Evolutionary conservation across 2,329 filamentous ascomycete genomes (phyloP).

Genomic region (Penicillium sp.): DNA sequence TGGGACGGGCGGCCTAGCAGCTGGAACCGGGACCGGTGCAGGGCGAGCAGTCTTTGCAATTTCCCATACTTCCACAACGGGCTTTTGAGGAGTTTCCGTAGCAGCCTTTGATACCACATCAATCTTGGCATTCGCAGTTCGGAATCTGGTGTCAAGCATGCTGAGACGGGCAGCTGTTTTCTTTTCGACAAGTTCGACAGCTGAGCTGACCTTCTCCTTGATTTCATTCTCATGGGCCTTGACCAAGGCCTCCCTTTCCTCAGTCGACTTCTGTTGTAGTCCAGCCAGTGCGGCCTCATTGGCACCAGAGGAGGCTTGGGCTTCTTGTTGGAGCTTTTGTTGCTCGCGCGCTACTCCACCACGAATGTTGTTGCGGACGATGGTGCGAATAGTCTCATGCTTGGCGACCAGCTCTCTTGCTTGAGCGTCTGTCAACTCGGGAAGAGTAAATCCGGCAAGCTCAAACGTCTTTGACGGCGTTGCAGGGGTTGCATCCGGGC

Average conservation of each 20-base stretch:
- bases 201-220: constrained; percentile 57
- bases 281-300: constrained; percentile 39
- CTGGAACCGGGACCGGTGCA: constrained; percentile 36
- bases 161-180: constrained; percentile 72
- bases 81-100: constrained; percentile 76
- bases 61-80: constrained; percentile 84
- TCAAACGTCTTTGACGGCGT: constrained; percentile 34
- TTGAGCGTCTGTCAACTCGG: constrained; percentile 50
- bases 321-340: constrained; percentile 42
- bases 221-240: constrained; percentile 55
- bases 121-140: constrained; percentile 66
- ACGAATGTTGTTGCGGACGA: constrained; percentile 59
- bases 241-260: constrained; percentile 42
- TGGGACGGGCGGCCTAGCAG: constrained; percentile 29
- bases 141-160: constrained; percentile 70
- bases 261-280: constrained; percentile 40
- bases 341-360: constrained; percentile 42
- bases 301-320: constrained; percentile 24
- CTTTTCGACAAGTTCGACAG: constrained; percentile 70
- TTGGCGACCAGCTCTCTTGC: constrained; percentile 50
- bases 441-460: constrained; percentile 20
- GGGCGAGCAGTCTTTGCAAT: constrained; percentile 68
- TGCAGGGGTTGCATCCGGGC: constrained; percentile 25
- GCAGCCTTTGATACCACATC: constrained; percentile 77
- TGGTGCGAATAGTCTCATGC: constrained; percentile 50